These are phyloP conservation scores for Kodamaea hsintzibuensis DNA, from an alignment of 805 yeast species.

Conservation along the genomic window DNA sequence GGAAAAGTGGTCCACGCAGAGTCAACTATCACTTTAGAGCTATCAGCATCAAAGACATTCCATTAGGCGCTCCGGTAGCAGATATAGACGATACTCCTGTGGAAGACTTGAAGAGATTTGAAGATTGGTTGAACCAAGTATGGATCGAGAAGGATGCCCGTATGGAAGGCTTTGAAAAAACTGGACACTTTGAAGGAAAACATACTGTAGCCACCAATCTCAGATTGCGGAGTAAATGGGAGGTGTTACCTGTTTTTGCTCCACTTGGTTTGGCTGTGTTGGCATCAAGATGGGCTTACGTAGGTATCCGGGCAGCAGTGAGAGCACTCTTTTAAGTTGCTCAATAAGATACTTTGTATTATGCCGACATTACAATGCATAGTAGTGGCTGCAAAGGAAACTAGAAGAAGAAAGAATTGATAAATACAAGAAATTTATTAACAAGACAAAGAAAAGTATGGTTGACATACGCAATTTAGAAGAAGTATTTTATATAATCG, in stretches of 20 bases:
- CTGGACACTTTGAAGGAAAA: slow-evolving; percentile 49
- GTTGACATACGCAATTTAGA: no score
- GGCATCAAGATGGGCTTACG: not conserved
- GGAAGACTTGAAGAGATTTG: slow-evolving; percentile 53
- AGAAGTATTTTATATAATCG: no score
- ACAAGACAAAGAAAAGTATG: no score
- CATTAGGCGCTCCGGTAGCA: slow-evolving; percentile 43
- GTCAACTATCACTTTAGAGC: slow-evolving; percentile 68
- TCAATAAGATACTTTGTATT: no score
- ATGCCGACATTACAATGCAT: no score
- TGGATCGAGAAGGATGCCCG: slow-evolving; percentile 82
- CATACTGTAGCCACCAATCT: slow-evolving; percentile 25
- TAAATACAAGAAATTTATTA: no score
- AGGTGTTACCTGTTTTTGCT: slow-evolving; percentile 12
- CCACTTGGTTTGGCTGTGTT: slow-evolving; percentile 3
- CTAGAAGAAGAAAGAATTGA: no score
- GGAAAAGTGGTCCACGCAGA: slow-evolving; percentile 69
- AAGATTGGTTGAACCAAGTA: slow-evolving; percentile 67
- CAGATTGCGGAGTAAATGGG: slow-evolving; percentile 21
- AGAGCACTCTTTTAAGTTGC: not conserved
- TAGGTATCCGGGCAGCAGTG: not conserved
- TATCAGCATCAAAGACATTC: slow-evolving; percentile 60
- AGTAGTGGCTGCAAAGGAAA: no score
- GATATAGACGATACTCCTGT: slow-evolving; percentile 46
- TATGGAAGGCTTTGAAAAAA: slow-evolving; percentile 59